These are phyloP conservation scores for Falciphora oryzae DNA, from an alignment of 2,329 filamentous ascomycete genomes.

Conservation along the genomic window DNA sequence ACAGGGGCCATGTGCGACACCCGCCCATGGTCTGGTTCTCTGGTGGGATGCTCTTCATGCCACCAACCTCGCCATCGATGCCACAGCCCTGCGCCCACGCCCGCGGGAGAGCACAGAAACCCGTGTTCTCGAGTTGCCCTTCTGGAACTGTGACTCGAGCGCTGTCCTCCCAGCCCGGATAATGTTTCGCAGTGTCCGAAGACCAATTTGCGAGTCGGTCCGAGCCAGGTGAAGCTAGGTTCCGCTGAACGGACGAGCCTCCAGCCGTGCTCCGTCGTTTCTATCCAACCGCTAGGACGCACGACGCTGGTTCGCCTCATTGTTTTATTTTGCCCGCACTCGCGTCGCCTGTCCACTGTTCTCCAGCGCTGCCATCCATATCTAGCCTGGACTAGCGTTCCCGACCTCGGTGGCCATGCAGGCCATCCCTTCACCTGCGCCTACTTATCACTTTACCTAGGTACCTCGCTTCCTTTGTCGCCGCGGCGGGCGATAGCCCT, in stretches of 20 bases:
- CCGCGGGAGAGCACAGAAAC: too few relatives aligned
- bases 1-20: neutral
- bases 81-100: neutral
- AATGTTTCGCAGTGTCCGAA: neutral
- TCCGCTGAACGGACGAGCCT: neutral
- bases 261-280: neutral
- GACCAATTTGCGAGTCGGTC: neutral
- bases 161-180: neutral
- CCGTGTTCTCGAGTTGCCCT: neutral
- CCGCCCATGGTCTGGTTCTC: neutral
- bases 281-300: neutral
- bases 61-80: neutral
- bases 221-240: neutral
- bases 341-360: neutral
- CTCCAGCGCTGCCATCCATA: neutral
- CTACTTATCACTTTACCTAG: neutral
- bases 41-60: neutral
- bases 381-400: neutral
- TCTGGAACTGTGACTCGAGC: neutral
- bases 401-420: neutral
- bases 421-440: neutral
- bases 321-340: neutral
- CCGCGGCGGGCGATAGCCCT: neutral
- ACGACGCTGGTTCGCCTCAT: neutral
- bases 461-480: neutral